These are phyloP conservation scores for Hypericum perforatum DNA, from an alignment of 345 rosid species.

Conservation along the genomic window DNA sequence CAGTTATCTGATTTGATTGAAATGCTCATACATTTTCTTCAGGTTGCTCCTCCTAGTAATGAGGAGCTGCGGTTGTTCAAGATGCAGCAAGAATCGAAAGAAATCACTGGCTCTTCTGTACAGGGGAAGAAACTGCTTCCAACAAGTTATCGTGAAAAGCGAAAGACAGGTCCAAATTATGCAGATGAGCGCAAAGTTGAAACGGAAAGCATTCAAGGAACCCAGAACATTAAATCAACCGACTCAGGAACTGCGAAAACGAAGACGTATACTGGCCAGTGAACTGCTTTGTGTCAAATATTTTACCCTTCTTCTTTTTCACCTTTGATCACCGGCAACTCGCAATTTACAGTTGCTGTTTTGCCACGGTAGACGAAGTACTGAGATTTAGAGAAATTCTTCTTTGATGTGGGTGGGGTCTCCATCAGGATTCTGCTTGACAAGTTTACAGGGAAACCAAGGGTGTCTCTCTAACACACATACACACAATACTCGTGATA, in stretches of 20 bases:
- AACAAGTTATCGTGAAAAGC: conserved; percentile 50
- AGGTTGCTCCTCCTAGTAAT: conserved; percentile 82
- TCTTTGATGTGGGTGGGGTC: conserved; percentile 62
- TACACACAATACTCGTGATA: too few relatives aligned
- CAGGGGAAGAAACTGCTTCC: conserved; percentile 31
- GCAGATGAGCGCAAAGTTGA: conserved; percentile 32
- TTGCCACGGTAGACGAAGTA: conserved; percentile 39
- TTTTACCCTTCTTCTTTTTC: conserved; percentile 11
- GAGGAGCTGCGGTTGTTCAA: conserved; percentile 61
- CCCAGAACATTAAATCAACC: conserved; percentile 25
- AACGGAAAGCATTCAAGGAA: conserved; percentile 26
- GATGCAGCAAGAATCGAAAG: conserved; percentile 48
- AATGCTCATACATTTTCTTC: conserved; percentile 5
- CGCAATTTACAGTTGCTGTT: background rate
- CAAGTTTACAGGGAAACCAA: conserved; percentile 75
- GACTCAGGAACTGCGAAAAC: conserved; percentile 29
- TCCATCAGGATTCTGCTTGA: conserved; percentile 65
- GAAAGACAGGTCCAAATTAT: conserved; percentile 39
- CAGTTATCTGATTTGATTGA: conserved; percentile 1
- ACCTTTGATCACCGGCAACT: background rate
- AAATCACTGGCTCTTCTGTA: conserved; percentile 23
- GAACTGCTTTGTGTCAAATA: conserved; percentile 81
- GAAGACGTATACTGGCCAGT: conserved; percentile 57
- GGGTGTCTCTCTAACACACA: conserved; percentile 47
- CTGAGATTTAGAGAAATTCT: conserved; percentile 60